Conservation (phyloP, 352 stramenopile species). For the Globisporangium splendens region DNA sequence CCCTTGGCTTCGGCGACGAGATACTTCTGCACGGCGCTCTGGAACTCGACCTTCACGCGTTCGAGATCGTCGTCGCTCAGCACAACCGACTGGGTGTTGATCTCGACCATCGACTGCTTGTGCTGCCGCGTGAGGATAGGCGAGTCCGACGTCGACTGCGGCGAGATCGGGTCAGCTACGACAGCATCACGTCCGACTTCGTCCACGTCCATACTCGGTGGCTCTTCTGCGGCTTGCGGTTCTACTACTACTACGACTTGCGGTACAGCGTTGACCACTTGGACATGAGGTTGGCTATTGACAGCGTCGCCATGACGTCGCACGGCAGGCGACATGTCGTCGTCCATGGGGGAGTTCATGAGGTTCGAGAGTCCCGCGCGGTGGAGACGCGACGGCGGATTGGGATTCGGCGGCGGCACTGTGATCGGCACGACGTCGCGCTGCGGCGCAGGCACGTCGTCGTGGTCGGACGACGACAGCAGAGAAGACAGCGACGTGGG, state of each 20-base stretch:
- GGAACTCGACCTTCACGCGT: slow-evolving; percentile 37
- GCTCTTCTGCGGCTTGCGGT: slow-evolving; percentile 1
- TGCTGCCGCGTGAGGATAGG: slow-evolving; percentile 6
- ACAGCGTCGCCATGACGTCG: too few species aligned
- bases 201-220: slow-evolving; percentile 3
- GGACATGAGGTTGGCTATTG: too few species aligned
- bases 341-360: slow-evolving; percentile 60
- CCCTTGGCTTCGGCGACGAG: slow-evolving; percentile 18
- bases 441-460: not conserved
- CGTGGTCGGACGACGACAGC: slow-evolving; percentile 29
- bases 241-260: not conserved
- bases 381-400: slow-evolving; percentile 4
- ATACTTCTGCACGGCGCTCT: slow-evolving; percentile 33
- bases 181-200: not conserved
- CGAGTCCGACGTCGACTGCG: slow-evolving; percentile 19
- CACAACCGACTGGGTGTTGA: slow-evolving; percentile 23
- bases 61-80: slow-evolving; percentile 36
- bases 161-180: slow-evolving; percentile 1
- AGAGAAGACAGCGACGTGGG: slow-evolving; percentile 37
- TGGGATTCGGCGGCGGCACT: slow-evolving; percentile 9
- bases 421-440: slow-evolving; percentile 8
- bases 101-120: slow-evolving; percentile 16
- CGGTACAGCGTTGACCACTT: too few species aligned
- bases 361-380: slow-evolving; percentile 39
- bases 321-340: slow-evolving; percentile 15